A percentile compares a stretch with the other conserved stretches of the same genome.
These are phyloP conservation scores for Knufia fluminis DNA, from an alignment of 2,329 filamentous ascomycete genomes.

Conservation along the genomic window DNA sequence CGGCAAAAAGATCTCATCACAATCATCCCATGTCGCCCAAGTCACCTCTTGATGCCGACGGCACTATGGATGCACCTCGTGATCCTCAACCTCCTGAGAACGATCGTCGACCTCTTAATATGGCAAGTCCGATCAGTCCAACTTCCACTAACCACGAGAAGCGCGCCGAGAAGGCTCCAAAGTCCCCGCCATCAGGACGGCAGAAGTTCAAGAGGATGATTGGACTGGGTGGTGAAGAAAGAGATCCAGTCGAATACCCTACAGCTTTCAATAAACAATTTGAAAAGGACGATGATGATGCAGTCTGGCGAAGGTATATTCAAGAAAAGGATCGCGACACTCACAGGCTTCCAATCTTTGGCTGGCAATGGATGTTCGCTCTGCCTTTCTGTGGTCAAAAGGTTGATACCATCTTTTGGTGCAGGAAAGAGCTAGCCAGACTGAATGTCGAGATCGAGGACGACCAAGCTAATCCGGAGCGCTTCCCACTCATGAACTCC, in stretches of 20 bases:
- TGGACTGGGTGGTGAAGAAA: conserved; percentile 17
- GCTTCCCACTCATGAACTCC: conserved; percentile 86
- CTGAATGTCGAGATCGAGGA: conserved; percentile 86
- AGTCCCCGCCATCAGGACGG: not conserved
- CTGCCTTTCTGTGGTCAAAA: conserved; percentile 77
- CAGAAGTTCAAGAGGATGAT: conserved; percentile 18
- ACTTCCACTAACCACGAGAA: conserved; percentile 3
- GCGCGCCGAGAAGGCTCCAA: not conserved
- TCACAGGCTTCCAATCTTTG: conserved; percentile 61
- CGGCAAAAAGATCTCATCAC: not conserved
- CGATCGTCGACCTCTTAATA: conserved; percentile 9
- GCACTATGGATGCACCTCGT: conserved; percentile 4
- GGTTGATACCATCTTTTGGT: conserved; percentile 90
- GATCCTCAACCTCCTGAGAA: conserved; percentile 3
- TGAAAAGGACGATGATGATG: conserved; percentile 53
- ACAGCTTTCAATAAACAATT: conserved; percentile 54
- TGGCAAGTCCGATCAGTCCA: conserved; percentile 6
- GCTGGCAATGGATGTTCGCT: conserved; percentile 60
- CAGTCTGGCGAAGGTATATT: conserved; percentile 75
- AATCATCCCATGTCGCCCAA: conserved; percentile 1
- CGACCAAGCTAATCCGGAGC: conserved; percentile 76
- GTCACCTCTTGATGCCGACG: conserved; percentile 7
- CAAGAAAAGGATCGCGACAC: conserved; percentile 75
- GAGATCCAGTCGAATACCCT: conserved; percentile 44
- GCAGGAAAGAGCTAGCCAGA: conserved; percentile 73